Base-by-base conservation (phyloP, 2,329 filamentous ascomycete species). In the Ophiostoma australiae region DNA sequence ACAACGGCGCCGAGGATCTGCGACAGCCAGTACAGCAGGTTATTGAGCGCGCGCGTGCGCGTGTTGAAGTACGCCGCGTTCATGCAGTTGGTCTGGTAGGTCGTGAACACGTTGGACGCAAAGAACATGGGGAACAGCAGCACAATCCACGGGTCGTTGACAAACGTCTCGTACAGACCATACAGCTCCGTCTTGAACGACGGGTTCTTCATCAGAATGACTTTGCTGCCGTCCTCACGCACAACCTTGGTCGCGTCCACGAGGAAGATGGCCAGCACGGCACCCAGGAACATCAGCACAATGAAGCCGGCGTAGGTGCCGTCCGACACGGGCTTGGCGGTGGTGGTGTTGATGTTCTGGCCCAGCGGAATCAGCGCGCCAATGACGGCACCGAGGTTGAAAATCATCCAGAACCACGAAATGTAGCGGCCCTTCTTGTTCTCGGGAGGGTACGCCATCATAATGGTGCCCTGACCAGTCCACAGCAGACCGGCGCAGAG, bases 351-450 rank as follows among this genome's bases (percentile, higher is more conserved):
- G 70, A 76, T 74, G 80, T 91, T 92, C 79, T 91, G 85, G 73
- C 85, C 90, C 4, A 93, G 85, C n/a, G 90, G 90, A 73, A 93
- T 91, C 76, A 90, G 80, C 77, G 90, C 89, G 73, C 94, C 94
- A 79, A 97, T 92, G 73, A 97, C 93, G 76, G 89, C 93, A 76
- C 94, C 94, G 72, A 94, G 80, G 80, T 97, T 97, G 85, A 97
- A 97, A 77, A 97, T 96, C 79, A 93, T 89, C 94, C 94, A 97
- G 82, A 97, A 97, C 82, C 89, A 89, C 73, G 91, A 91, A 79
- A 97, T 97, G 79, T 93, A 97, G 72, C 90, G 89, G 65, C 94
- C 94, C 84, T 97, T 97, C 74, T 88, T 87, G 44, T 87, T 80
- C 81, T 97, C 94, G 27, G 86, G 84, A 1, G 93, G 93, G 79